Conservation (phyloP, 75 land plant species). For the Larix kaempferi region DNA sequence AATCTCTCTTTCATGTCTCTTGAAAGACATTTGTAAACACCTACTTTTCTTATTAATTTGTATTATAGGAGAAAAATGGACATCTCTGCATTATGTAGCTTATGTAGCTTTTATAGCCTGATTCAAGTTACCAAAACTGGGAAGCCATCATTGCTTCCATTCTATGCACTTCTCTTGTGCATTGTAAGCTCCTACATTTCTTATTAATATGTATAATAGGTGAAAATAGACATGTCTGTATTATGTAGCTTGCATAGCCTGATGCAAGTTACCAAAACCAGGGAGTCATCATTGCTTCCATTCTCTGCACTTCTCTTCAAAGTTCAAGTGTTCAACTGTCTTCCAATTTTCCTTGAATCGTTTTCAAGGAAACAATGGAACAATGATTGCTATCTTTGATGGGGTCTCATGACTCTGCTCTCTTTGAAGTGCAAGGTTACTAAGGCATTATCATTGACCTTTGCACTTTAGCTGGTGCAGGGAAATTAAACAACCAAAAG, state of each 20-base stretch:
- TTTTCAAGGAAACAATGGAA: background rate
- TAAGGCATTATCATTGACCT: background rate
- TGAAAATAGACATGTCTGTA: background rate
- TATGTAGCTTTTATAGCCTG: background rate
- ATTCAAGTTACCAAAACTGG: constrained; percentile 1
- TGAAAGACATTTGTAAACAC: background rate
- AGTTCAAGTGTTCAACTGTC: background rate
- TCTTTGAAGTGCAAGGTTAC: background rate
- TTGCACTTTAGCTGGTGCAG: background rate
- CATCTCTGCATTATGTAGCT: background rate
- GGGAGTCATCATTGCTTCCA: background rate
- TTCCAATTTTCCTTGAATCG: background rate
- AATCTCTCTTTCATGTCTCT: background rate
- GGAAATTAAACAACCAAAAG: constrained; percentile 1
- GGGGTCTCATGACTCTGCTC: background rate
- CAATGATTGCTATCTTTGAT: background rate
- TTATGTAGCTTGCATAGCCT: background rate
- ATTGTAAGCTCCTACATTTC: background rate
- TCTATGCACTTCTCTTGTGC: background rate
- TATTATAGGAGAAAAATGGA: background rate
- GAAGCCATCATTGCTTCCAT: background rate
- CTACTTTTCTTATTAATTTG: background rate
- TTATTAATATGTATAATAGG: background rate
- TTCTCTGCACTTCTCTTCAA: background rate
- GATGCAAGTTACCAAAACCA: constrained; percentile 1